Base-by-base conservation (phyloP, 2,329 filamentous ascomycete genomes). In the Colletotrichum echinochloae region DNA sequence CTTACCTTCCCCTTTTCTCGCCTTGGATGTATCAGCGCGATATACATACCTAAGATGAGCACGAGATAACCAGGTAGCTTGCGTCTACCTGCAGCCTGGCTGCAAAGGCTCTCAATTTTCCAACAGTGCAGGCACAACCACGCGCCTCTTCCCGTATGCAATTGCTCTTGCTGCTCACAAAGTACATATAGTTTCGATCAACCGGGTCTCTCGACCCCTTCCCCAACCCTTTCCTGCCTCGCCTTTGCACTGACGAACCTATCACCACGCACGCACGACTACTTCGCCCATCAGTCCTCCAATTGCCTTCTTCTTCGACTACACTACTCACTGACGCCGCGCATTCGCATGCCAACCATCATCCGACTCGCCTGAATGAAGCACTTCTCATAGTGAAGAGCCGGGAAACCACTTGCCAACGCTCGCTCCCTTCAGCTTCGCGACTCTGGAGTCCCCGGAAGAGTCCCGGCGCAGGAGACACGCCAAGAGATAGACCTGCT, bases 81-180 rank as follows among this genome's bases (percentile, higher is more conserved):
- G 44, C 55, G 57, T 64, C 37, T 63, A 37, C 56, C 56, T 70
- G 66, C 66, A 70, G 33, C 66, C 52, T 11, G 46, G 14, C 57
- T 26, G 44, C 20, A n/a, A 70, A 61, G 49, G 56, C 44, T 51
- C 48, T 28, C n/a, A n/a, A n/a, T 28, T n/a, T 49, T 48, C 41
- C 57, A 41, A 56, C 33, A 69, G 46, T 61, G 39, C 61, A 60
- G 65, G 37, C 55, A 51, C 46, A 59, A 66, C 26, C 41, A 65
- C 44, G 51, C 28, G 44, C 55, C 28, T 48, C 37, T 48, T 28
- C 37, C 37, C 30, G 49, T 30, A 3, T 33, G 12, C 28, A n/a
- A 52, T 20, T 52, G 49, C 49, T 52, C 49, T n/a, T 52, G 30
- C 20, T 18, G 18, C 39, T 46, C 8, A 20, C 18, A 20, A 48